Evolutionary conservation across 345 rosid genomes (phyloP).

Genomic region (Hevea brasiliensis): DNA sequence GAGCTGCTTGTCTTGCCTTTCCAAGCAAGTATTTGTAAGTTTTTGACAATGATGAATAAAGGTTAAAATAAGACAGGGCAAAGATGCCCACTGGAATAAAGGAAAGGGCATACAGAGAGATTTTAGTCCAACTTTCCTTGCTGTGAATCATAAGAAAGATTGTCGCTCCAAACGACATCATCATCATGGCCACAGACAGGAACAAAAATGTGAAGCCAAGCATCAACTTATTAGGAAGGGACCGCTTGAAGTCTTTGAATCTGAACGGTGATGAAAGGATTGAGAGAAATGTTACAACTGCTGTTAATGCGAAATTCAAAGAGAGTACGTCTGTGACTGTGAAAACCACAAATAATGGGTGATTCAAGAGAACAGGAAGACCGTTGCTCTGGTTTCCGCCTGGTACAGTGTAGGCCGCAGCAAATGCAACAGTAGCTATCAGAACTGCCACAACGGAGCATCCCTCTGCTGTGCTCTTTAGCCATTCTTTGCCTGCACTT

Average conservation of each 20-base stretch:
- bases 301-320: constrained; percentile 47
- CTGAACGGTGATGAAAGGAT: constrained; percentile 42
- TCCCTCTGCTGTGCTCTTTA: constrained; percentile 53
- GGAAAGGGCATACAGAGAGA: neutral
- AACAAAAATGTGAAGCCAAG: constrained; percentile 12
- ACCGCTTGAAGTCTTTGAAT: constrained; percentile 7
- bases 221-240: constrained; percentile 14
- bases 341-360: constrained; percentile 36
- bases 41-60: neutral
- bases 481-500: constrained; percentile 53
- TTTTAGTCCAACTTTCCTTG: constrained; percentile 10
- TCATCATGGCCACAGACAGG: constrained; percentile 12
- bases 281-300: constrained; percentile 53
- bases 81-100: constrained; percentile 1
- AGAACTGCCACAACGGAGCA: constrained; percentile 58
- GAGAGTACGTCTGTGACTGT: constrained; percentile 49
- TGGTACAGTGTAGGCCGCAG: constrained; percentile 57
- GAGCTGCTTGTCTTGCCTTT: neutral
- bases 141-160: constrained; percentile 7
- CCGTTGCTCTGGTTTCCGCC: constrained; percentile 34
- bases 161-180: constrained; percentile 13
- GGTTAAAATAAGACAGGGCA: neutral
- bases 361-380: constrained; percentile 14
- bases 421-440: constrained; percentile 57
- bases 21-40: neutral